These are phyloP conservation scores for Trypanosoma platydactyli DNA, from an alignment of 208 protist species.

Conservation along the genomic window DNA sequence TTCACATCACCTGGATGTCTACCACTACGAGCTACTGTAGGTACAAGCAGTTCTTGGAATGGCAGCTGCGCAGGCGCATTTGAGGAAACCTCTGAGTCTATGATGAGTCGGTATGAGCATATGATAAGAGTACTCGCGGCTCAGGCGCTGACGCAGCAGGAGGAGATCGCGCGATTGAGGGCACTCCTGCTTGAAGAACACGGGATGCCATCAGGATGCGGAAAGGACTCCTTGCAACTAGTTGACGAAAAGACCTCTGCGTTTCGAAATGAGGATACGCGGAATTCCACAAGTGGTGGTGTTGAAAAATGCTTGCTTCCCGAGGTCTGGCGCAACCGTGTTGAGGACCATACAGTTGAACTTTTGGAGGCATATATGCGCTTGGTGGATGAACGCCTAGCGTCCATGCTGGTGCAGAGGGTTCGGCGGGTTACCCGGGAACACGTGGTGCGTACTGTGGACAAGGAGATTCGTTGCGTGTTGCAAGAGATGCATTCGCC, in stretches of 20 bases:
- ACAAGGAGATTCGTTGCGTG: constrained; percentile 30
- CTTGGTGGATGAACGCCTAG: constrained; percentile 34
- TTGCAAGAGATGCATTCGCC: background rate
- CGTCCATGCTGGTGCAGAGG: constrained; percentile 30
- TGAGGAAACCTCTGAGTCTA: background rate
- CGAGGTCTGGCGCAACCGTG: background rate
- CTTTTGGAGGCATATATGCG: constrained; percentile 29
- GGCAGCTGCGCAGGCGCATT: background rate
- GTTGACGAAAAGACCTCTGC: too few relatives aligned
- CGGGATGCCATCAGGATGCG: too few relatives aligned
- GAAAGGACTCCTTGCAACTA: too few relatives aligned
- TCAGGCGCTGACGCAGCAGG: constrained; percentile 54
- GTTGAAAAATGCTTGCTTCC: background rate
- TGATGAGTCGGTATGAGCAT: constrained; percentile 36
- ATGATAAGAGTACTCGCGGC: constrained; percentile 46
- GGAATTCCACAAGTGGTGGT: background rate
- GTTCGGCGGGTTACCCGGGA: constrained; percentile 32
- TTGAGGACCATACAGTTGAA: constrained; percentile 20
- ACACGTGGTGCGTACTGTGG: constrained; percentile 40
- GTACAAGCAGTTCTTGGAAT: background rate
- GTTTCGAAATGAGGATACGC: too few relatives aligned
- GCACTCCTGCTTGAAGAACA: constrained; percentile 1
- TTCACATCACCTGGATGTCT: background rate
- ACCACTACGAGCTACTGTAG: background rate
- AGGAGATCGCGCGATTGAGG: constrained; percentile 45